Percentiles rank a stretch among this genome's conserved stretches.
phyloP scores from a whole-genome alignment of 495 filamentous ascomycete species.

The Penicillium canariense region DNA sequence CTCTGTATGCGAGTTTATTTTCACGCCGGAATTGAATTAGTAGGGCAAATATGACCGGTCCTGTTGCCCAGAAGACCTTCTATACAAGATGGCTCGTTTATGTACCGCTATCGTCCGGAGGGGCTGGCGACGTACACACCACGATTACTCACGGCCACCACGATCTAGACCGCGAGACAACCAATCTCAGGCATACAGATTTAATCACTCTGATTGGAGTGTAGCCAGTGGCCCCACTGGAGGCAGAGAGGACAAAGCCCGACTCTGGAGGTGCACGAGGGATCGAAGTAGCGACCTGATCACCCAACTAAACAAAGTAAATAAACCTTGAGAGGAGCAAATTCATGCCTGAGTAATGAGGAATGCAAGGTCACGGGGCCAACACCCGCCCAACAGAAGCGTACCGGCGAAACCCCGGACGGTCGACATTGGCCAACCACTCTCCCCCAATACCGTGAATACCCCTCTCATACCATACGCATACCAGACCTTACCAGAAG shows the following conservation, averaged over 20 bases:
- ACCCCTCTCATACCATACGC: neutral
- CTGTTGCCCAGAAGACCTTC: no score
- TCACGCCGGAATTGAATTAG: neutral
- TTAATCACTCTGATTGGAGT: neutral
- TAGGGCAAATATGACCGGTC: no score
- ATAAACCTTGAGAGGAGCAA: neutral
- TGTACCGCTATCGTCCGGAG: no score
- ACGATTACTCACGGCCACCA: no score
- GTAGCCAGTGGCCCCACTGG: neutral
- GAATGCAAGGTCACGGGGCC: slow-evolving; percentile 23
- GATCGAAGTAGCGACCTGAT: neutral
- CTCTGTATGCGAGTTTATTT: neutral
- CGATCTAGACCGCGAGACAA: neutral
- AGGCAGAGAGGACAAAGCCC: no score
- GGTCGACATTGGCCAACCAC: neutral
- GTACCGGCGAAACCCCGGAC: slow-evolving; percentile 6
- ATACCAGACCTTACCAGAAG: slow-evolving; percentile 29
- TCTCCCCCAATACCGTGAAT: neutral
- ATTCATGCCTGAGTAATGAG: slow-evolving; percentile 5
- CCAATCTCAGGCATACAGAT: neutral
- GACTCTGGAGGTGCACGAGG: no score
- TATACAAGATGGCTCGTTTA: no score
- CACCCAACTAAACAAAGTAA: neutral
- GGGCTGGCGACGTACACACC: no score
- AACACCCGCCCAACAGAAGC: slow-evolving; percentile 10